Evolutionary conservation across 371 early-diverging fungal genomes (phyloP).

Genomic region (Fennellomyces sp.): DNA sequence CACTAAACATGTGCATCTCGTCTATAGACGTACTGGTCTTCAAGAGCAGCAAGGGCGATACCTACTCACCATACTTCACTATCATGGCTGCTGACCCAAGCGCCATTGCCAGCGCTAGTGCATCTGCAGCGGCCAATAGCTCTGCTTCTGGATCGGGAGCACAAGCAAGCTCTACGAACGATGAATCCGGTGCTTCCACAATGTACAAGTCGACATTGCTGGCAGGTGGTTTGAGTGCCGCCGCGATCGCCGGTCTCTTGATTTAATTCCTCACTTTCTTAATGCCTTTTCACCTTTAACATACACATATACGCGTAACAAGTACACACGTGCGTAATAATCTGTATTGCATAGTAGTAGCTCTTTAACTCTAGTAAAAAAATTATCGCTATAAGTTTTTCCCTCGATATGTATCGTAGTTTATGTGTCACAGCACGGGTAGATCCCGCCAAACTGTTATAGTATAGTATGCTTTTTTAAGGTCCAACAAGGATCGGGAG

Average conservation of each 20-base stretch:
- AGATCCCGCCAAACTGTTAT: too few species aligned
- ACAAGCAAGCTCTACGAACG: not conserved
- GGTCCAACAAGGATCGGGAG: too few species aligned
- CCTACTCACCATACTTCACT: constrained; percentile 45
- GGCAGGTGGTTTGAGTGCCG: not conserved
- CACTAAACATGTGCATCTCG: not conserved
- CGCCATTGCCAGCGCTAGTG: constrained; percentile 3
- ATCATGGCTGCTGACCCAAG: constrained; percentile 33
- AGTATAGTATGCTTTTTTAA: too few species aligned
- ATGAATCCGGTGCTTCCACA: not conserved
- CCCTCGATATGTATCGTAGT: too few species aligned
- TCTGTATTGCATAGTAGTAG: not conserved
- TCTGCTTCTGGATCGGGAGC: constrained; percentile 11
- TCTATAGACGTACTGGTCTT: constrained; percentile 35
- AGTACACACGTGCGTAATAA: not conserved
- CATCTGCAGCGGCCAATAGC: not conserved
- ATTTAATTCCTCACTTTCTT: too few species aligned
- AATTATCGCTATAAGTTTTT: too few species aligned
- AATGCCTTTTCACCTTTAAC: too few species aligned
- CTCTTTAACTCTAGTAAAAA: too few species aligned
- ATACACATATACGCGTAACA: too few species aligned
- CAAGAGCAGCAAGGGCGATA: constrained; percentile 28
- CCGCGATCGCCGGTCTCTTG: not conserved
- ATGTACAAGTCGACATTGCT: not conserved
- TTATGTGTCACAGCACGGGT: too few species aligned